Evolutionary conservation across 23 red algal genomes (phyloP), one percentile per base, ranked within the genome.

Genomic region (Agarophyton chilense): DNA sequence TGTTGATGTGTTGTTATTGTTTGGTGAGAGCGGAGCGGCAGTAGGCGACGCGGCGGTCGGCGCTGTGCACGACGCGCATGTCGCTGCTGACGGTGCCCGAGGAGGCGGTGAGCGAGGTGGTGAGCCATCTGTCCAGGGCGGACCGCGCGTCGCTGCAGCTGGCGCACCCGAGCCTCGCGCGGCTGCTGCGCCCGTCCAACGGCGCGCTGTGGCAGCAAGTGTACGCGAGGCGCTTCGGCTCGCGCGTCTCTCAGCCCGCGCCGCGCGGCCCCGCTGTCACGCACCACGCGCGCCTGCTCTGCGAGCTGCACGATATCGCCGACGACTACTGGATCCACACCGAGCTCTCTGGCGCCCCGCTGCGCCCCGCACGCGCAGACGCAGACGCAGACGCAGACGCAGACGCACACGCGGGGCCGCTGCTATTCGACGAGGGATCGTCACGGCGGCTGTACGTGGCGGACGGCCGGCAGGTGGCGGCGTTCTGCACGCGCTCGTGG

Each of bases 41-140:
- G 8, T 22, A 12, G 4, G 61, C 61, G 31, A 6, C 13, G 61
- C 34, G 3, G 61, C 61, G 28, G 25, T 33, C 25, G 3, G 61
- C 25, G 28, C 34, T n/a, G n/a, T n/a, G 61, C 52, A 66, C 10
- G 10, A 8, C 8, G 56, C 8, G 21, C 64, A 70, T 70, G 64
- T 36, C 64, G 64, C 64, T 70, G 34, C 64, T 70, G 35, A 42
- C 64, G 64, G 7, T 70, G 64, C 64, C 64, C 10, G 34, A 70
- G 1, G 64, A 70, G 32, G 64, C 64, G 34, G 7, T 70, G 64
- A 1, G 38, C 19, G 64, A 70, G 14, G 19, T 70, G 14, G 19
- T 70, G 19, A 8, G 34, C 32, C 64, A 22, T 18, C 38, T 70
- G 34, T 21, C 11, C 17, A 29, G 64, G 32, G 64, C 64, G 32